These are phyloP conservation scores for Combretum micranthum DNA, from an alignment of 345 rosid species.

Conservation along the genomic window DNA sequence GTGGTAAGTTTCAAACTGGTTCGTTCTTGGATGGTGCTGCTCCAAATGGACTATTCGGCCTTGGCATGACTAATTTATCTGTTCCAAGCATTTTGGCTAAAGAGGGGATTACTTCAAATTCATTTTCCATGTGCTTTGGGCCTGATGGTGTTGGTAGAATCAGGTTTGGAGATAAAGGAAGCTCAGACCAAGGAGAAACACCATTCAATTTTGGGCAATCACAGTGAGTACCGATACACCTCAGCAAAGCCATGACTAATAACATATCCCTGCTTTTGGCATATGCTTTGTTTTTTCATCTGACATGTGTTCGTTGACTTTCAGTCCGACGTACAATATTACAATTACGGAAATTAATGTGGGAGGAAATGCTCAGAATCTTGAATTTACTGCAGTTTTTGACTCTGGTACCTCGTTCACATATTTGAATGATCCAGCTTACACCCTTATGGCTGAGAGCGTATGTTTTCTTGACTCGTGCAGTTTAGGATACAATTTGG, in stretches of 20 bases:
- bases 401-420: slow-evolving; percentile 97
- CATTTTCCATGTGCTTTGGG: slow-evolving; percentile 96
- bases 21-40: slow-evolving; percentile 81
- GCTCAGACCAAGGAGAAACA: slow-evolving; percentile 68
- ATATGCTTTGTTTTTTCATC: not conserved
- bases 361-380: slow-evolving; percentile 46
- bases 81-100: slow-evolving; percentile 88
- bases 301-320: not conserved
- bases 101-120: slow-evolving; percentile 54
- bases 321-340: slow-evolving; percentile 83
- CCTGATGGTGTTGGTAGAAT: slow-evolving; percentile 71
- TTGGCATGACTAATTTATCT: slow-evolving; percentile 68
- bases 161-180: slow-evolving; percentile 88
- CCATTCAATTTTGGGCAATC: slow-evolving; percentile 58
- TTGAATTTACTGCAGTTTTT: slow-evolving; percentile 65
- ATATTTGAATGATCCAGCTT: slow-evolving; percentile 72
- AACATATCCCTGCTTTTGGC: too few species aligned
- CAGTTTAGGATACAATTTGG: not conserved
- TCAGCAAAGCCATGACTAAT: slow-evolving; percentile 9
- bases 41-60: slow-evolving; percentile 95
- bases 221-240: slow-evolving; percentile 39
- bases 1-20: slow-evolving; percentile 86
- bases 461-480: slow-evolving; percentile 22
- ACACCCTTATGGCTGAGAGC: slow-evolving; percentile 46
- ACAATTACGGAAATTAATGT: slow-evolving; percentile 51